A percentile compares a stretch with the other conserved stretches of the same genome.
phyloP scores from a whole-genome alignment of 2,329 filamentous ascomycete genomes.

The Fusarium tuaranense region DNA sequence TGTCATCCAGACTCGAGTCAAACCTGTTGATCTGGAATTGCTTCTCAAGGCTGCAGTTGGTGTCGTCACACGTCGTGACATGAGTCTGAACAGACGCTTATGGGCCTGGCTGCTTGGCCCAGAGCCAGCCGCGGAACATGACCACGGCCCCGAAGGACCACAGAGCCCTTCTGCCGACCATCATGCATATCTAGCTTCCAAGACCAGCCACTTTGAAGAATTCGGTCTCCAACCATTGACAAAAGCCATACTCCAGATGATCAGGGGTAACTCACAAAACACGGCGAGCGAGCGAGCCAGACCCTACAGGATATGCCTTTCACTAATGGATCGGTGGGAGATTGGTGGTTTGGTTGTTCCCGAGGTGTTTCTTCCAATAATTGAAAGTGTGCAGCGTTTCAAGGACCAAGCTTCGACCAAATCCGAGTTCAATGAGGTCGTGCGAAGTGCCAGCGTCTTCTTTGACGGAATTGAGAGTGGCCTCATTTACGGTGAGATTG shows the following conservation, averaged over 20 bases:
- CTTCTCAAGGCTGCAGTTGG: slow-evolving; percentile 86
- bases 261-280: slow-evolving; percentile 59
- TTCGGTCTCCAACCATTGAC: slow-evolving; percentile 82
- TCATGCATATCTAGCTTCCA: slow-evolving; percentile 63
- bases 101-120: slow-evolving; percentile 97
- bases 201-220: slow-evolving; percentile 84
- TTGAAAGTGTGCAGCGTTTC: slow-evolving; percentile 83
- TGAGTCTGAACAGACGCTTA: slow-evolving; percentile 95
- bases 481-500: slow-evolving; percentile 88
- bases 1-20: slow-evolving; percentile 81
- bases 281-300: slow-evolving; percentile 74
- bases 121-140: slow-evolving; percentile 65
- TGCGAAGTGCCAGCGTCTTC: slow-evolving; percentile 93
- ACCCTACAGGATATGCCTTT: slow-evolving; percentile 92
- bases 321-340: slow-evolving; percentile 98
- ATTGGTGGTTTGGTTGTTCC: slow-evolving; percentile 92
- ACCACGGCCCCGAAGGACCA: slow-evolving; percentile 61
- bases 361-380: slow-evolving; percentile 86
- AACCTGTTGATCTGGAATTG: slow-evolving; percentile 80
- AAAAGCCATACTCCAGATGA: slow-evolving; percentile 80
- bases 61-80: slow-evolving; percentile 90
- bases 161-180: slow-evolving; percentile 56
- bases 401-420: slow-evolving; percentile 73
- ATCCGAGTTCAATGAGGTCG: slow-evolving; percentile 83
- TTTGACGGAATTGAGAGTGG: slow-evolving; percentile 97